A percentile compares a stretch with the other conserved stretches of the same genome.
These are phyloP conservation scores for Phytophthora lateralis DNA, from an alignment of 352 stramenopile genomes.

Conservation along the genomic window DNA sequence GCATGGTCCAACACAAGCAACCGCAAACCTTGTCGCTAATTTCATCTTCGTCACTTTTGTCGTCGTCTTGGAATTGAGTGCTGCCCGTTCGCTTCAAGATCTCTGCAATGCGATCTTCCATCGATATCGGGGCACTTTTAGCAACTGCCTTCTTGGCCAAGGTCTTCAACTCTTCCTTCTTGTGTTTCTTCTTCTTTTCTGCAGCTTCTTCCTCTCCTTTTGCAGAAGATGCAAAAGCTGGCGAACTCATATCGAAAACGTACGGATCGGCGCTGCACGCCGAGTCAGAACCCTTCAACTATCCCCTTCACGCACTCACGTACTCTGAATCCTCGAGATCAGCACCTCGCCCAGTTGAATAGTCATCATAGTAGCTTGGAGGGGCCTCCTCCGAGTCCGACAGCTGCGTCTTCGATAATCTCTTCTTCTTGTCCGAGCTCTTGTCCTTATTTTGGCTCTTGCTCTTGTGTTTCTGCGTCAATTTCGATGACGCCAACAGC, in stretches of 20 bases:
- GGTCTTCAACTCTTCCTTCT: constrained; percentile 34
- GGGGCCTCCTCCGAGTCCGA: constrained; percentile 62
- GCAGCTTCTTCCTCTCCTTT: constrained; percentile 27
- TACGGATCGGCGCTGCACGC: constrained; percentile 66
- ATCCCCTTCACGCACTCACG: constrained; percentile 2
- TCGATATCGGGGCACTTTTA: constrained; percentile 35
- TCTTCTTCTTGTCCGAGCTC: constrained; percentile 36
- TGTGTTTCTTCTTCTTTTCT: constrained; percentile 33
- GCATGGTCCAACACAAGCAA: not conserved
- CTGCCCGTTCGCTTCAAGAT: constrained; percentile 84
- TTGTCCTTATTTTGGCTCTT: constrained; percentile 30
- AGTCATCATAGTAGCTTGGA: constrained; percentile 58
- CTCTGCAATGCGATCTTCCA: constrained; percentile 78
- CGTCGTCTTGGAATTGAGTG: constrained; percentile 34
- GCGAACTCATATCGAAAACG: constrained; percentile 62
- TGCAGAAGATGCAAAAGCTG: constrained; percentile 31
- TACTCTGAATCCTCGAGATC: constrained; percentile 31
- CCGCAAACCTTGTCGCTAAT: constrained; percentile 21
- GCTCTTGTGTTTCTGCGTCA: constrained; percentile 34
- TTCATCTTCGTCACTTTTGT: constrained; percentile 34
- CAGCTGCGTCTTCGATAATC: constrained; percentile 30
- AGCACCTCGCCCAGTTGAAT: constrained; percentile 14
- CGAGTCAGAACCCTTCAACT: not conserved
- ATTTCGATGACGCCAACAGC: constrained; percentile 54
- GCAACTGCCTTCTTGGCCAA: constrained; percentile 35